Evolutionary conservation across 1,284 basidiomycete genomes (phyloP), one percentile per base, ranked within the genome.

Genomic region (Gymnopus androsaceus): DNA sequence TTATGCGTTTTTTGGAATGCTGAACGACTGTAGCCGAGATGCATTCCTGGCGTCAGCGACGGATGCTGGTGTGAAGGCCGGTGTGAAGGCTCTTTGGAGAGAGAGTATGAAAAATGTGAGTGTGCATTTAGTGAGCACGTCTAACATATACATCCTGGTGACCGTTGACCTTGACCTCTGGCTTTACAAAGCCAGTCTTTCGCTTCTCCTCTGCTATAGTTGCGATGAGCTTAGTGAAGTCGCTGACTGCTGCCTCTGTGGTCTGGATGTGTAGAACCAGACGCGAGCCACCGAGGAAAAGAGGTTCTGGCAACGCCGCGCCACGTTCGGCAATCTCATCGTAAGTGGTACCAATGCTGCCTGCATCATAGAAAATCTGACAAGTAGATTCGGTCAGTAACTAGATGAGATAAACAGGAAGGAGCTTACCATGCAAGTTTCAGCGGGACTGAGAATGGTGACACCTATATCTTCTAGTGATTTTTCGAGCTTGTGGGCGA

Each of bases 401-500:
- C 21, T n/a, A 33, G 19, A 36, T 21, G 14, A 33, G 33, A 56
- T 12, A 37, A 23, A 37, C 28, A 50, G 41, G n/a, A n/a, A n/a
- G n/a, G n/a, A 51, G 7, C 79, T 55, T 53, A 91, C 92, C 85
- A 94, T 94, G 78, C 88, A 94, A 4, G 95, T 98, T 72, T 97
- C 94, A 2, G 91, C 92, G 7, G 80, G 78, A 60, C 86, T 88
- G 15, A 83, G 71, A 59, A 98, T 89, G 4, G 79, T 78, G 3
- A 85, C 88, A 3, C 94, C 95, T 9, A 93, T 78, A 37, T 85
- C 83, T 61, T 83, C 78, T 4, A 98, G 78, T 17, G 89, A 88
- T 23, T 74, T 70, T 60, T 92, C 88, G 15, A 97, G 81, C 63
- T 76, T 81, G 54, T 75, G 78, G 0, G 95, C 80, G 28, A 96